Conservation (phyloP, 176 grass and related monocot species). For the Phragmites australis region DNA sequence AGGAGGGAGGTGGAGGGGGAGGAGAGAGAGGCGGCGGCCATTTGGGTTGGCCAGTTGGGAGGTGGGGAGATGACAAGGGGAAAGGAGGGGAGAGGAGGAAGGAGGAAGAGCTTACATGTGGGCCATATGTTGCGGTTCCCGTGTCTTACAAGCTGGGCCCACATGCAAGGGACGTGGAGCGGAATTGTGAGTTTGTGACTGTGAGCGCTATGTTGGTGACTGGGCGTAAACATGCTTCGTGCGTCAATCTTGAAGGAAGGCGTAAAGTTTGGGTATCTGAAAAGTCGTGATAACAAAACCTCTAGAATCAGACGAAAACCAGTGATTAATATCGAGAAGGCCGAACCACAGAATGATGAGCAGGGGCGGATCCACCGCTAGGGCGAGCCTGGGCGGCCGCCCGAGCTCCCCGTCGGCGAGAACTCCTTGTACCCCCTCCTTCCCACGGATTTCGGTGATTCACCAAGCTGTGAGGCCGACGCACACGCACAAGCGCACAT, state of each 20-base stretch:
- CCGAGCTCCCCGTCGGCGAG: too few relatives aligned
- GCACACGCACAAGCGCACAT: too few relatives aligned
- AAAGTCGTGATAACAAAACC: too few relatives aligned
- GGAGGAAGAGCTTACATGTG: slow-evolving; percentile 7
- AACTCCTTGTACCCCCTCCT: too few relatives aligned
- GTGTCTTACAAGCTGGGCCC: background rate
- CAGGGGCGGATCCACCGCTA: too few relatives aligned
- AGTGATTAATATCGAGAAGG: too few relatives aligned
- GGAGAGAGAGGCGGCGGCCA: slow-evolving; percentile 32
- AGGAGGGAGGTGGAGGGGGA: background rate
- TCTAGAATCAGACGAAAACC: too few relatives aligned
- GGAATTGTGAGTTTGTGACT: background rate
- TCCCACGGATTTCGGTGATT: too few relatives aligned
- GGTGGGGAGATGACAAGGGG: background rate
- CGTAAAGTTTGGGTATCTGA: background rate
- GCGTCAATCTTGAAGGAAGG: background rate
- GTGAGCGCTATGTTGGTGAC: background rate
- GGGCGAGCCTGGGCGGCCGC: too few relatives aligned
- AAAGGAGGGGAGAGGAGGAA: background rate
- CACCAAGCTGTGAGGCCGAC: too few relatives aligned
- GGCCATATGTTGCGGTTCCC: background rate
- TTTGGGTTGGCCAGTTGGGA: slow-evolving; percentile 1
- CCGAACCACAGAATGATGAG: too few relatives aligned
- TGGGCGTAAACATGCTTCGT: too few relatives aligned
- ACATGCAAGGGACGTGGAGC: background rate